Conservation (phyloP, 179 eudicot species). For the Carnegiea gigantea region DNA sequence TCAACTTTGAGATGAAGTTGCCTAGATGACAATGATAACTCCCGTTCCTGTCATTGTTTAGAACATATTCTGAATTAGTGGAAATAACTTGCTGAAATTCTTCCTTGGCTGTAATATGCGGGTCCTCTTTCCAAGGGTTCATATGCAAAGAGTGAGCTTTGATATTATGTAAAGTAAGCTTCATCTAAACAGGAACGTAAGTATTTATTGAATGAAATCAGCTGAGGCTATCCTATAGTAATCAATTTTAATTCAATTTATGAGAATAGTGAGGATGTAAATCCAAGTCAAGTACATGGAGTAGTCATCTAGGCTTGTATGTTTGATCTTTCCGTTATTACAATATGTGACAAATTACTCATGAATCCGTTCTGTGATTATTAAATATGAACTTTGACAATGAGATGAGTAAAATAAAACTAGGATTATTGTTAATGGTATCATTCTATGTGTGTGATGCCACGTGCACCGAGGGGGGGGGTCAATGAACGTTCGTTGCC, state of each 20-base stretch:
- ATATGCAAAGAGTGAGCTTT: background rate
- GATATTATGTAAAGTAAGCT: background rate
- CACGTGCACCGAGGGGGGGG: no score
- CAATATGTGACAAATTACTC: no score
- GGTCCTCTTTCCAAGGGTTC: background rate
- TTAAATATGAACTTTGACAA: background rate
- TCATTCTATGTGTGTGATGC: background rate
- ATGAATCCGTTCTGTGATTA: no score
- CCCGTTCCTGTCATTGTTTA: background rate
- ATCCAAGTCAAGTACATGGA: no score
- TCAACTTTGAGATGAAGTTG: conserved; percentile 5
- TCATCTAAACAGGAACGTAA: no score
- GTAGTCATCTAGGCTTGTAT: no score
- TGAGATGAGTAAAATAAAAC: background rate
- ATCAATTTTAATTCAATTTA: no score
- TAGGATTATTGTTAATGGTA: background rate
- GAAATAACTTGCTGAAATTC: background rate
- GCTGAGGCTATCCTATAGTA: no score
- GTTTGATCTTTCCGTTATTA: no score
- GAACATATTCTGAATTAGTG: conserved; percentile 10
- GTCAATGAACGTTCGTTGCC: background rate
- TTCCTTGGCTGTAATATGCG: background rate
- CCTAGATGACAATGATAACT: background rate
- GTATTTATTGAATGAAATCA: no score
- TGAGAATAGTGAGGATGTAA: no score